phyloP scores from a whole-genome alignment of 176 grass and related monocot species.

The Oryza punctata region DNA sequence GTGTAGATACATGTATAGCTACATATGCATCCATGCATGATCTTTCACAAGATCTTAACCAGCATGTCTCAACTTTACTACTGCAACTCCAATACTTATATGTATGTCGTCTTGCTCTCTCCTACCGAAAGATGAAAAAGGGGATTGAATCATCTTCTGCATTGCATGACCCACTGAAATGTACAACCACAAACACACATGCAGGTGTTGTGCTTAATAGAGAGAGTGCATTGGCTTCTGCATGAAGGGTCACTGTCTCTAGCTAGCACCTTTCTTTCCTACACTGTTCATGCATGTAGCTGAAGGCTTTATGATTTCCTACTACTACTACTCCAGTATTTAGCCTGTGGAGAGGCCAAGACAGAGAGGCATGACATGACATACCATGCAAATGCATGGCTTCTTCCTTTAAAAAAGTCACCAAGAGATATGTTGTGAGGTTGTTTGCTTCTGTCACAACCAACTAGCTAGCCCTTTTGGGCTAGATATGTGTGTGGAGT shows the following conservation, averaged over 20 bases:
- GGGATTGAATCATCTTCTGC: slow-evolving; percentile 41
- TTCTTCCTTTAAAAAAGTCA: not conserved
- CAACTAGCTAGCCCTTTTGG: not conserved
- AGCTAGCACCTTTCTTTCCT: slow-evolving; percentile 29
- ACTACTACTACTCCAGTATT: not conserved
- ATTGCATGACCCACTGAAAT: slow-evolving; percentile 34
- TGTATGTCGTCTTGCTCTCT: not conserved
- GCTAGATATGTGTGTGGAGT: not conserved
- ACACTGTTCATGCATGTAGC: slow-evolving; percentile 13
- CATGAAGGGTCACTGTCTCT: slow-evolving; percentile 48
- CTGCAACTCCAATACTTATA: slow-evolving; percentile 13
- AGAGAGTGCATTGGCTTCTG: slow-evolving; percentile 46
- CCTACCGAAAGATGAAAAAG: slow-evolving; percentile 29
- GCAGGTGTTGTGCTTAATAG: not conserved
- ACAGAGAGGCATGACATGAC: not conserved
- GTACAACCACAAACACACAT: slow-evolving; percentile 10
- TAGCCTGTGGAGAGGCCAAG: slow-evolving; percentile 7
- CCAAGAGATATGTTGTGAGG: not conserved
- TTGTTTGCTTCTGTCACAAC: slow-evolving; percentile 4
- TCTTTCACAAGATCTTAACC: slow-evolving; percentile 24
- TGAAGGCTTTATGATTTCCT: slow-evolving; percentile 6
- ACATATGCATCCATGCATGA: not conserved
- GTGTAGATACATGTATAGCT: slow-evolving; percentile 24
- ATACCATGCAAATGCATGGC: slow-evolving; percentile 5
- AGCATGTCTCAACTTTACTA: slow-evolving; percentile 26